Evolutionary conservation across 257 asterid species (phyloP).

Genomic region (Penstemon newberryi): DNA sequence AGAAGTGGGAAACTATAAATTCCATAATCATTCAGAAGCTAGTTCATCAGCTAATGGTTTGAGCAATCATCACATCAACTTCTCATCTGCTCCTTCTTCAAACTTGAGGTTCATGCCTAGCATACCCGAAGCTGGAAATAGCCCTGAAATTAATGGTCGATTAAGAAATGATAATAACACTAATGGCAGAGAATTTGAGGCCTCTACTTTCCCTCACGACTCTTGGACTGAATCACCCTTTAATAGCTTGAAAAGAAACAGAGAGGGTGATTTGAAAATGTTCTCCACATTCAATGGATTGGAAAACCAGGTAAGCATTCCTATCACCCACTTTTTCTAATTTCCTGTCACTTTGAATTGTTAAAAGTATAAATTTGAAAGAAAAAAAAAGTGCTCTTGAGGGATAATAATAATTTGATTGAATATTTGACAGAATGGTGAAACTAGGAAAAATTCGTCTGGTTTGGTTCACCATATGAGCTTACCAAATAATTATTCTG

Average conservation of each 20-base stretch:
- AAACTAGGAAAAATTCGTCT: constrained; percentile 37
- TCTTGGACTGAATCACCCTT: constrained; percentile 63
- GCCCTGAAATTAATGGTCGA: constrained; percentile 25
- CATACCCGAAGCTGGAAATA: constrained; percentile 44
- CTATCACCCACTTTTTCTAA: not conserved
- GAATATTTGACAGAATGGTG: constrained; percentile 42
- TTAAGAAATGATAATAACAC: constrained; percentile 25
- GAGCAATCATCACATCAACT: constrained; percentile 35
- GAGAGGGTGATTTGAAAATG: constrained; percentile 62
- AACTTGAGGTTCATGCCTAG: constrained; percentile 51
- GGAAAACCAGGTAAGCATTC: constrained; percentile 46
- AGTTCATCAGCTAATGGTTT: constrained; percentile 36
- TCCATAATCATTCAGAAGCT: constrained; percentile 31
- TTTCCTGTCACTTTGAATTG: not conserved
- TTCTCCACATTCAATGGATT: constrained; percentile 49
- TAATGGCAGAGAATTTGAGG: constrained; percentile 32
- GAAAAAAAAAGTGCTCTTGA: too few species aligned
- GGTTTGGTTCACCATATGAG: constrained; percentile 77
- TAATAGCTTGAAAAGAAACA: constrained; percentile 57
- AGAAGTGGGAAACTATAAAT: constrained; percentile 56
- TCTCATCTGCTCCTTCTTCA: constrained; percentile 38
- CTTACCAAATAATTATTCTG: constrained; percentile 65
- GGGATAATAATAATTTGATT: too few species aligned
- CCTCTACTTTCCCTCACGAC: constrained; percentile 36
- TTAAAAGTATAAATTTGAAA: too few species aligned